These are phyloP conservation scores for Turnera subulata DNA, from an alignment of 345 rosid species.

Conservation along the genomic window DNA sequence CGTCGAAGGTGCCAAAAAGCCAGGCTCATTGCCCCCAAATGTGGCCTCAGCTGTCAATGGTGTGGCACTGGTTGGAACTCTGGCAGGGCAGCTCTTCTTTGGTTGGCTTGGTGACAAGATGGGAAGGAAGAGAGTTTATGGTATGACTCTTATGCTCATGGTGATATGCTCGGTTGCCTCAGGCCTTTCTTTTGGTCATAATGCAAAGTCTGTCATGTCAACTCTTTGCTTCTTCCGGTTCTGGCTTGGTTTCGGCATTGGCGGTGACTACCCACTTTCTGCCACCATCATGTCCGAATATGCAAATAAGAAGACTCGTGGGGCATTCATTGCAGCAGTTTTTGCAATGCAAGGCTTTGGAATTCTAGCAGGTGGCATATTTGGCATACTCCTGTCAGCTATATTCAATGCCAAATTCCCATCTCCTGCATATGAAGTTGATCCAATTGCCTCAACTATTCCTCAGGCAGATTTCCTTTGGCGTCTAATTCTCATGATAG, in stretches of 20 bases:
- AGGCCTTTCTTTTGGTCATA: slow-evolving; percentile 48
- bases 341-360: slow-evolving; percentile 80
- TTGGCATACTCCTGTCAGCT: slow-evolving; percentile 43
- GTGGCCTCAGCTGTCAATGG: slow-evolving; percentile 60
- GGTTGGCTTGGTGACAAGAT: slow-evolving; percentile 62
- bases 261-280: slow-evolving; percentile 60
- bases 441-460: slow-evolving; percentile 41
- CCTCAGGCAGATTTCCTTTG: slow-evolving; percentile 63
- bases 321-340: slow-evolving; percentile 67
- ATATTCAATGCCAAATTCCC: slow-evolving; percentile 43
- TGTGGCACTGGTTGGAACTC: slow-evolving; percentile 55
- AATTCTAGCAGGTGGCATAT: slow-evolving; percentile 57
- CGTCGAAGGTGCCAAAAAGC: slow-evolving; percentile 44
- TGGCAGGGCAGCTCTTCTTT: slow-evolving; percentile 47
- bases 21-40: slow-evolving; percentile 53
- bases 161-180: slow-evolving; percentile 49
- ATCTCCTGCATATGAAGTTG: slow-evolving; percentile 35
- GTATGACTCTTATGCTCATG: slow-evolving; percentile 58
- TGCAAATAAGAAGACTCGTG: too few relatives aligned
- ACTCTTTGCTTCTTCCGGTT: slow-evolving; percentile 67
- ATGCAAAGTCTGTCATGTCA: slow-evolving; percentile 39
- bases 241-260: slow-evolving; percentile 70
- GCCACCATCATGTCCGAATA: slow-evolving; percentile 70
- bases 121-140: slow-evolving; percentile 63
- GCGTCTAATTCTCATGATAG: slow-evolving; percentile 66